Conservation (phyloP, 345 rosid species). For the Dipteronia sinensis region DNA sequence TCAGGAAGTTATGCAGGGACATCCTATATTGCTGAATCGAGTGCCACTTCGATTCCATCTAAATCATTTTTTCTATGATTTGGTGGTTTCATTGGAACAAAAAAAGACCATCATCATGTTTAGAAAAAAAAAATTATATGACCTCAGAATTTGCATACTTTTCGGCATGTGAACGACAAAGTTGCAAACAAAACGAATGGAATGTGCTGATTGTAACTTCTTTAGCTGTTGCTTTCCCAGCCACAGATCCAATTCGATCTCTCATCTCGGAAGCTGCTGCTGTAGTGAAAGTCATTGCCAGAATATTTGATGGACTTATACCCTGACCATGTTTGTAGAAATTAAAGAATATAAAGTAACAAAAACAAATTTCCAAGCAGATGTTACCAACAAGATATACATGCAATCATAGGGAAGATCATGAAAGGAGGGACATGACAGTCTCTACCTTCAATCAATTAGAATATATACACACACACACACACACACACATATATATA, state of each 20-base stretch:
- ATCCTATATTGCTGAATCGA: too few species aligned
- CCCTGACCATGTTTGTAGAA: conserved; percentile 53
- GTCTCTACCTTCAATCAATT: not conserved
- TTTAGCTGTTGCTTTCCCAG: conserved; percentile 83
- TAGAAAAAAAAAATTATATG: not conserved
- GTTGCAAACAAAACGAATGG: conserved; percentile 91
- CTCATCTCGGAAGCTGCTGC: conserved; percentile 97
- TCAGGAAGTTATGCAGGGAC: too few species aligned
- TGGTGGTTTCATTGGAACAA: too few species aligned
- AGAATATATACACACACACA: not conserved
- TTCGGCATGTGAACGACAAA: conserved; percentile 91
- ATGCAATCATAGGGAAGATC: conserved; percentile 5
- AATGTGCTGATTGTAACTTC: conserved; percentile 88
- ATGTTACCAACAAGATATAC: not conserved
- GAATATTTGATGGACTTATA: conserved; percentile 71
- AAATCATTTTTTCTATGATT: too few species aligned
- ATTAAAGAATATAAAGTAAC: not conserved
- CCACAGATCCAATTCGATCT: conserved; percentile 71
- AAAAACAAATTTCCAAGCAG: conserved; percentile 13
- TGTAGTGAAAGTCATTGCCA: conserved; percentile 98
- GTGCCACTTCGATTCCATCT: too few species aligned
- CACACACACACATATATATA: too few species aligned
- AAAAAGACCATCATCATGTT: not conserved
- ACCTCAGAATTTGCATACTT: conserved; percentile 52
- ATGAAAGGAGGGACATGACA: not conserved